A percentile compares a stretch with the other conserved stretches of the same genome.
Evolutionary conservation across 2,329 filamentous ascomycete species (phyloP).

Genomic region (Pleomassaria siparia): DNA sequence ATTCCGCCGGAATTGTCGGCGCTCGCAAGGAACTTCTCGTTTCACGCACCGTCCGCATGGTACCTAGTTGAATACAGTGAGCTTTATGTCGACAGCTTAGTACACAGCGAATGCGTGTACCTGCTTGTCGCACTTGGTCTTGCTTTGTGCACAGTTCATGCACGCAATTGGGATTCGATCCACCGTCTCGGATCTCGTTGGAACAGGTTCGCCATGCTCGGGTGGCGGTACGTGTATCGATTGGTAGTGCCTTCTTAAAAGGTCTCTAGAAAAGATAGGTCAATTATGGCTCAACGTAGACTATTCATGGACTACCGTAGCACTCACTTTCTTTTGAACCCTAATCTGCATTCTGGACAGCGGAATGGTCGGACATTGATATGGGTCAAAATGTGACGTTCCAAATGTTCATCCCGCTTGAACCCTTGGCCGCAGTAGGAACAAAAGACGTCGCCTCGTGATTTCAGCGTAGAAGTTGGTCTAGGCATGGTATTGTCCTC

Average conservation of each 20-base stretch:
- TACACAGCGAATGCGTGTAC: no score
- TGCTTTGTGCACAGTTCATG: constrained; percentile 41
- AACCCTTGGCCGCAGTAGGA: constrained; percentile 50
- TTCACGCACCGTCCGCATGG: constrained; percentile 47
- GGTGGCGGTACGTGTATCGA: constrained; percentile 20
- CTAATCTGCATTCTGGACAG: constrained; percentile 51
- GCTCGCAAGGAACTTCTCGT: constrained; percentile 26
- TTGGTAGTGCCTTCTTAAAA: constrained; percentile 16
- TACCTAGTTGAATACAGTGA: constrained; percentile 31
- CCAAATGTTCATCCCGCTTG: constrained; percentile 48
- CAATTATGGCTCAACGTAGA: no score
- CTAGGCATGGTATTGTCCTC: not conserved
- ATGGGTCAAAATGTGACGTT: constrained; percentile 49
- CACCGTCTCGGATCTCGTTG: constrained; percentile 12
- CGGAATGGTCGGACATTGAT: constrained; percentile 43
- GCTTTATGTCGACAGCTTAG: no score
- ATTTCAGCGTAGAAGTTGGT: no score
- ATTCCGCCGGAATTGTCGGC: constrained; percentile 1
- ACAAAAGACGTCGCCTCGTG: constrained; percentile 32
- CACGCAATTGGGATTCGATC: constrained; percentile 3
- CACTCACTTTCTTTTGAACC: constrained; percentile 45
- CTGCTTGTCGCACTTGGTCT: constrained; percentile 48
- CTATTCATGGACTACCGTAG: no score
- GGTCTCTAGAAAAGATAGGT: constrained; percentile 41
- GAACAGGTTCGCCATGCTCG: constrained; percentile 46